Conservation (phyloP, 2,329 filamentous ascomycete species). For the Gremmenia infestans region DNA sequence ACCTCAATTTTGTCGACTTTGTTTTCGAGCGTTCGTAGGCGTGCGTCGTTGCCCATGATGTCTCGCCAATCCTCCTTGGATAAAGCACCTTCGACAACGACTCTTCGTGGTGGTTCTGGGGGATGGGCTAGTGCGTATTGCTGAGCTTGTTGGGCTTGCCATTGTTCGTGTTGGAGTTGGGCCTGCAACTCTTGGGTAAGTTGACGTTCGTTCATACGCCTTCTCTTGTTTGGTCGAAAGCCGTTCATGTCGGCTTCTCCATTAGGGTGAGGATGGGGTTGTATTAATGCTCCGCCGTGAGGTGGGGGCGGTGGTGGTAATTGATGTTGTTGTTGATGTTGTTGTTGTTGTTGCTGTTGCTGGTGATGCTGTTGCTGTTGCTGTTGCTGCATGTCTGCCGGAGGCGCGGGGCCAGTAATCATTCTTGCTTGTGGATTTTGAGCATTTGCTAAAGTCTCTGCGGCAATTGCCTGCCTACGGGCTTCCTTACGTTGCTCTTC, state of each 20-base stretch:
- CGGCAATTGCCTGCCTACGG: conserved; percentile 28
- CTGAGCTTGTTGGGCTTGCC: conserved; percentile 8
- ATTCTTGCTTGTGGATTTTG: conserved; percentile 17
- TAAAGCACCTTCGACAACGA: conserved; percentile 29
- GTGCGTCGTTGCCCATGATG: conserved; percentile 31
- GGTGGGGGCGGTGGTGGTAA: conserved; percentile 1
- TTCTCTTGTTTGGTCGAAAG: conserved; percentile 26
- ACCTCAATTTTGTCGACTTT: conserved; percentile 31
- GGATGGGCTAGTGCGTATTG: conserved; percentile 18
- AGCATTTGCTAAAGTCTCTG: conserved; percentile 18
- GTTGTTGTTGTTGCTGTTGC: conserved; percentile 13
- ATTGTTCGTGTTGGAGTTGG: conserved; percentile 26
- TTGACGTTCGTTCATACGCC: conserved; percentile 23
- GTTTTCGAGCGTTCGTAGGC: conserved; percentile 27
- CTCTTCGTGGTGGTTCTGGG: conserved; percentile 25
- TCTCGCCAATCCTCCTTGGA: conserved; percentile 32
- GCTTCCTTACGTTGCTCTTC: conserved; percentile 30
- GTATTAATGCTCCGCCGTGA: conserved; percentile 18
- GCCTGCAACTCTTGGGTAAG: conserved; percentile 22
- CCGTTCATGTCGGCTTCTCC: conserved; percentile 26
- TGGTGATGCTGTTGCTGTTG: conserved; percentile 16
- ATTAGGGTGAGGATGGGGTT: conserved; percentile 13
- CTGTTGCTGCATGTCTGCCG: conserved; percentile 13
- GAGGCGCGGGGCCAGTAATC: conserved; percentile 15
- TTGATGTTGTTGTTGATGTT: conserved; percentile 11